Evolutionary conservation across 345 rosid species (phyloP).

Genomic region (Acer campestre): DNA sequence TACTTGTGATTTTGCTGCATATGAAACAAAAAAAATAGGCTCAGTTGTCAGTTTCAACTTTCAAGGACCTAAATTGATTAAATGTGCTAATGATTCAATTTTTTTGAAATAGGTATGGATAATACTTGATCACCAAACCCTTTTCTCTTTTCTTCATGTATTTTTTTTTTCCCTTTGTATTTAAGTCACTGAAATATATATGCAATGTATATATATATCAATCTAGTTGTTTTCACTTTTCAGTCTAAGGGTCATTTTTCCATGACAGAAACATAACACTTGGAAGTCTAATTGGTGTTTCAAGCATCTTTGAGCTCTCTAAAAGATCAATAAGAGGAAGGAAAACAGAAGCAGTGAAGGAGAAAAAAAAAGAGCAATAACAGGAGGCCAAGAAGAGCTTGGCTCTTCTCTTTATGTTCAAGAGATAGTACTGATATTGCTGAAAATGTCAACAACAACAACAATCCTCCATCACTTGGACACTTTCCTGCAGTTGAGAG

Average conservation of each 20-base stretch:
- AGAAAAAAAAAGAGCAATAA: slow-evolving; percentile 23
- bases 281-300: slow-evolving; percentile 66
- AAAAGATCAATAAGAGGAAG: slow-evolving; percentile 50
- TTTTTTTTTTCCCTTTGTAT: not conserved
- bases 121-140: not conserved
- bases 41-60: not conserved
- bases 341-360: slow-evolving; percentile 28
- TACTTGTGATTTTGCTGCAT: not conserved
- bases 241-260: slow-evolving; percentile 75
- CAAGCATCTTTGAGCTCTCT: slow-evolving; percentile 52
- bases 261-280: slow-evolving; percentile 65
- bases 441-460: slow-evolving; percentile 13
- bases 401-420: slow-evolving; percentile 57
- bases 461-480: slow-evolving; percentile 44
- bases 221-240: slow-evolving; percentile 52
- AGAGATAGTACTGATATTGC: slow-evolving; percentile 40
- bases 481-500: slow-evolving; percentile 59
- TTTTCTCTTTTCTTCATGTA: not conserved
- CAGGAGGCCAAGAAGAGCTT: slow-evolving; percentile 34
- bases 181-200: not conserved
- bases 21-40: not conserved
- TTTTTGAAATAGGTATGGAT: not conserved
- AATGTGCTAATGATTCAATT: not conserved
- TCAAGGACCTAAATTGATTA: not conserved
- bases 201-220: no score